Conservation (phyloP, 169 alveolate genomes). For the Eimeria falciformis region DNA sequence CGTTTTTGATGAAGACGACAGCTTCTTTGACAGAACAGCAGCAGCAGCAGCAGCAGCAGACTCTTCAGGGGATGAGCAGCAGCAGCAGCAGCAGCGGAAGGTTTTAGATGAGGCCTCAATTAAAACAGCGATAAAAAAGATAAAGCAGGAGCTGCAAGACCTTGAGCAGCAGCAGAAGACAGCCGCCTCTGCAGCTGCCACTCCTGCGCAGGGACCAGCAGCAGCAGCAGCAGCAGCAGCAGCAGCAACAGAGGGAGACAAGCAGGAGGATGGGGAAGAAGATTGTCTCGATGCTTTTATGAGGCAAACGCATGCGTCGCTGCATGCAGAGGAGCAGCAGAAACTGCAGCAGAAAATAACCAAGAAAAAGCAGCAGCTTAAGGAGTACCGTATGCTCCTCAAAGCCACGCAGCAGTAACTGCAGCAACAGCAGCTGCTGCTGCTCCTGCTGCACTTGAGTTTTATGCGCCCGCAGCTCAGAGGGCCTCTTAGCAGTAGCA, state of each 20-base stretch:
- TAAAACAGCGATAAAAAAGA: background rate
- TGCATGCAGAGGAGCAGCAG: conserved; percentile 27
- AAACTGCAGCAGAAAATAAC: background rate
- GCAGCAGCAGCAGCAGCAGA: background rate
- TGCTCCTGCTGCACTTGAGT: background rate
- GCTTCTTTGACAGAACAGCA: conserved; percentile 21
- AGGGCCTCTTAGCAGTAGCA: background rate
- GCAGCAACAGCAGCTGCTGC: background rate
- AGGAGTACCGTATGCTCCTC: background rate
- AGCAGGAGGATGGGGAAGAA: too few species aligned
- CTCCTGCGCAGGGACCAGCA: conserved; percentile 11
- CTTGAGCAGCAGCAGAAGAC: background rate
- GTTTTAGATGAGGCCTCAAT: background rate
- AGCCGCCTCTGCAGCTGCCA: conserved; percentile 1
- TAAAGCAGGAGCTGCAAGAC: background rate
- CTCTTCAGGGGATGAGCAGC: background rate
- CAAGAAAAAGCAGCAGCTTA: background rate
- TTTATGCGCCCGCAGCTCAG: too few species aligned
- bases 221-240: conserved; percentile 38
- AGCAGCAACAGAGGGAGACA: too few species aligned
- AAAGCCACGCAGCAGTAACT: background rate
- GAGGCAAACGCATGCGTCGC: background rate
- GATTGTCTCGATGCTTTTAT: conserved; percentile 11
- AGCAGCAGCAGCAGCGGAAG: background rate
- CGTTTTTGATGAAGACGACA: background rate